These are phyloP conservation scores for Cercophora samala DNA, from an alignment of 495 filamentous ascomycete species.

Conservation along the genomic window DNA sequence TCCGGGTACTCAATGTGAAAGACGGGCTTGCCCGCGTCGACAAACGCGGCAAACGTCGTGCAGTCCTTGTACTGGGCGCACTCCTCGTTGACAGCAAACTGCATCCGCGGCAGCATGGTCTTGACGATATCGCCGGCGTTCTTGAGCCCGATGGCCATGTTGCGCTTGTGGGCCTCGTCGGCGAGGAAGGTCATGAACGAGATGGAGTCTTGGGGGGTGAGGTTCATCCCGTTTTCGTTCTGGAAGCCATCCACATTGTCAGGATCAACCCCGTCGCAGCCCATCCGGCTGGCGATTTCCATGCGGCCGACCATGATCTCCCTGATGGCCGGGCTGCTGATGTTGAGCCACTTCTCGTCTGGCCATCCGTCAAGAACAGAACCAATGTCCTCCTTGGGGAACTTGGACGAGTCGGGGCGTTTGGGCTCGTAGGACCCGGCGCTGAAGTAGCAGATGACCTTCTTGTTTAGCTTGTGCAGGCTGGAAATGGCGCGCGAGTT, in stretches of 20 bases:
- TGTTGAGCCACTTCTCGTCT: constrained; percentile 64
- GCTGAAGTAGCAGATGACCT: constrained; percentile 69
- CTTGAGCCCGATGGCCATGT: constrained; percentile 59
- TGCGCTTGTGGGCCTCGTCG: constrained; percentile 46
- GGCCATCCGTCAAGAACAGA: constrained; percentile 57
- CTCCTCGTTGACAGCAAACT: constrained; percentile 73
- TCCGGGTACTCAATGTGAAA: constrained; percentile 72
- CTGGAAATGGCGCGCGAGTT: constrained; percentile 23
- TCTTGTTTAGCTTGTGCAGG: constrained; percentile 31
- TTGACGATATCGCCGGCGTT: constrained; percentile 60
- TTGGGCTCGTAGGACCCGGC: constrained; percentile 59
- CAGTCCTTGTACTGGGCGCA: constrained; percentile 58
- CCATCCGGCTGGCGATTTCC: constrained; percentile 54
- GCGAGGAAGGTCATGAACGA: constrained; percentile 60
- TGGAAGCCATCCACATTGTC: constrained; percentile 68
- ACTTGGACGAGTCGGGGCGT: constrained; percentile 54
- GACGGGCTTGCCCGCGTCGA: constrained; percentile 60
- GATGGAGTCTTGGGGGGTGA: constrained; percentile 54
- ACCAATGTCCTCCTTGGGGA: constrained; percentile 52
- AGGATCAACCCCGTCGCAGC: constrained; percentile 69
- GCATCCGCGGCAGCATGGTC: constrained; percentile 52
- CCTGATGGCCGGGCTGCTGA: constrained; percentile 54
- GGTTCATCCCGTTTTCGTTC: constrained; percentile 53
- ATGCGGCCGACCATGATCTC: constrained; percentile 57
- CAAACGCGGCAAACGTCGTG: constrained; percentile 53